Evolutionary conservation across 768 basidiomycete species (phyloP).

Genomic region (Lentinula sp.): DNA sequence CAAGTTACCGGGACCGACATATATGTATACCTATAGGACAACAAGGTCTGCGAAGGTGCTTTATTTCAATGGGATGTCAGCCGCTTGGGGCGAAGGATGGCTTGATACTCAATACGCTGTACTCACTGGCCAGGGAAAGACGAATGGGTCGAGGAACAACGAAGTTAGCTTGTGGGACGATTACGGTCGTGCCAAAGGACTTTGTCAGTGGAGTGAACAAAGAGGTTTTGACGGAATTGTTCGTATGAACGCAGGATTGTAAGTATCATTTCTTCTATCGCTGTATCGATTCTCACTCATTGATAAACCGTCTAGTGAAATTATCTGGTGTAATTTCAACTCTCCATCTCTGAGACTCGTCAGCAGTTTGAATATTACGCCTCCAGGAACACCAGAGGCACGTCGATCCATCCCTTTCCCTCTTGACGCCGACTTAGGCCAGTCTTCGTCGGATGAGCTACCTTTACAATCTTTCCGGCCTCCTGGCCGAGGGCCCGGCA

Average conservation of each 20-base stretch:
- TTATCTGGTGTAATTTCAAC: slow-evolving; percentile 19
- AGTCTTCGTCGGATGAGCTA: background rate
- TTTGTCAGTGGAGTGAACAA: slow-evolving; percentile 14
- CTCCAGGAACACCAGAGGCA: slow-evolving; percentile 13
- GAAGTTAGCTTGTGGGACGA: slow-evolving; percentile 15
- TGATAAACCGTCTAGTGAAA: slow-evolving; percentile 9
- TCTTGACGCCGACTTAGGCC: background rate
- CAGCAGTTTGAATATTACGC: slow-evolving; percentile 18
- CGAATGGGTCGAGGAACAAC: slow-evolving; percentile 7
- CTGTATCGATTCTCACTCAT: background rate
- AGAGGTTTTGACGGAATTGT: slow-evolving; percentile 18
- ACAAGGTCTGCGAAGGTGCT: slow-evolving; percentile 12
- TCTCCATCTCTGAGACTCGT: slow-evolving; percentile 14
- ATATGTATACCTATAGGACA: slow-evolving; percentile 16
- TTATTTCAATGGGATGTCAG: slow-evolving; percentile 14
- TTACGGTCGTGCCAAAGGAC: slow-evolving; percentile 14
- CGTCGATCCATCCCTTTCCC: background rate
- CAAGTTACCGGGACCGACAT: slow-evolving; percentile 9
- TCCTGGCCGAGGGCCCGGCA: slow-evolving; percentile 7
- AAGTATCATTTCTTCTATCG: background rate
- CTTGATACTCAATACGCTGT: slow-evolving; percentile 19
- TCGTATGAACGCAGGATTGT: slow-evolving; percentile 22
- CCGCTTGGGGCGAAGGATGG: slow-evolving; percentile 14
- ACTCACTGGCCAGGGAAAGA: slow-evolving; percentile 13
- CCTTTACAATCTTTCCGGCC: background rate